Conservation (phyloP, 1,284 basidiomycete species). For the Agroathelia rolfsii region DNA sequence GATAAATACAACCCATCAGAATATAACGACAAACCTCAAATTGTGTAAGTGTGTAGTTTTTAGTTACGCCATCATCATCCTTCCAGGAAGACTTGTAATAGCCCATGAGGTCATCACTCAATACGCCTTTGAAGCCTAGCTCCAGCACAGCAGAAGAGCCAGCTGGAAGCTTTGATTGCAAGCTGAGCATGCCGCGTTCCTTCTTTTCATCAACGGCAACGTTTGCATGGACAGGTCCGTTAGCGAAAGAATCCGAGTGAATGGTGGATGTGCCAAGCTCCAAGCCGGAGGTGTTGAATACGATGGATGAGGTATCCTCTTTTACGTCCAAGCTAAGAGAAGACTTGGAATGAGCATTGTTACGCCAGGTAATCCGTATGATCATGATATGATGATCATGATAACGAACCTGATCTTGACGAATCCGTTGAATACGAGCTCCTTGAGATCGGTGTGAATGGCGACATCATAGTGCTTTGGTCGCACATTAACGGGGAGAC, state of each 20-base stretch:
- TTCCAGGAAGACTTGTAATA: conserved; percentile 59
- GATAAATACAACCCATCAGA: conserved; percentile 12
- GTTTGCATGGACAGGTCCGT: conserved; percentile 37
- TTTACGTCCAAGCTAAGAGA: conserved; percentile 55
- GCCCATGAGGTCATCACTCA: conserved; percentile 65
- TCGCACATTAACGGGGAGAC: conserved; percentile 67
- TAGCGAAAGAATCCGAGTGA: conserved; percentile 46
- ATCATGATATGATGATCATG: not conserved
- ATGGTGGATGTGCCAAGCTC: conserved; percentile 62
- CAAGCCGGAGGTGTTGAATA: conserved; percentile 68
- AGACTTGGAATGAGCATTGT: conserved; percentile 6
- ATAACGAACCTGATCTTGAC: conserved; percentile 60
- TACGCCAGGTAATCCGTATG: conserved; percentile 1
- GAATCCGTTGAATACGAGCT: conserved; percentile 67
- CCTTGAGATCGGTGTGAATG: conserved; percentile 76
- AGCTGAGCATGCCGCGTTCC: conserved; percentile 55
- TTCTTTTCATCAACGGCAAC: conserved; percentile 48
- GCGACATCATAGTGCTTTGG: conserved; percentile 81
- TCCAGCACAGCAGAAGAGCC: conserved; percentile 57
- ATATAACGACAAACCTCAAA: conserved; percentile 43
- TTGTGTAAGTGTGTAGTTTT: conserved; percentile 75
- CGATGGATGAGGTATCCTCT: conserved; percentile 54
- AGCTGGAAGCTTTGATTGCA: conserved; percentile 46
- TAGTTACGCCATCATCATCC: conserved; percentile 44
- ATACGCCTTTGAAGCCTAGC: conserved; percentile 51